phyloP scores from a whole-genome alignment of 805 yeast species.

The Metschnikowia dekortorum region DNA sequence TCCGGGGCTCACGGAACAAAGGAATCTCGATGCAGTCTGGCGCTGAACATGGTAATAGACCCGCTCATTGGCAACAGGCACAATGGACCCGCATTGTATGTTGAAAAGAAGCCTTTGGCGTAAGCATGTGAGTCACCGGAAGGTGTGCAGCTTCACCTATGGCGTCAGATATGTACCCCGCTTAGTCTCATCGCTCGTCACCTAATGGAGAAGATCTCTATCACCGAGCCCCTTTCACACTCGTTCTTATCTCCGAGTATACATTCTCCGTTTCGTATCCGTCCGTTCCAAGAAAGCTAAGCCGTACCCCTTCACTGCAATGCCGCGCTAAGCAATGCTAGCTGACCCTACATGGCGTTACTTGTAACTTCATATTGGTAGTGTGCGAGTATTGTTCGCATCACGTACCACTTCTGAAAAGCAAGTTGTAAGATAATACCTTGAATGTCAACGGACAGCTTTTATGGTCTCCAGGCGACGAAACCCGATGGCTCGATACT shows the following conservation, averaged over 20 bases:
- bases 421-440: not conserved
- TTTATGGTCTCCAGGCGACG: conserved; percentile 3
- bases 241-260: not conserved
- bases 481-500: conserved; percentile 3
- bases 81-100: not conserved
- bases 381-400: conserved; percentile 2
- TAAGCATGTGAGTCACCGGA: not conserved
- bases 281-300: too few relatives aligned
- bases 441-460: conserved; percentile 1
- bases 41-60: not conserved
- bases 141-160: not conserved
- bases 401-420: not conserved
- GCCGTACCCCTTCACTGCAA: not conserved
- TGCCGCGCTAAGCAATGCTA: not conserved
- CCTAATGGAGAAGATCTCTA: not conserved
- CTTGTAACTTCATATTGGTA: not conserved
- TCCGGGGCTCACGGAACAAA: conserved; percentile 3
- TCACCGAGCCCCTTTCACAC: not conserved
- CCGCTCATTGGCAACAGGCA: not conserved
- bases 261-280: not conserved
- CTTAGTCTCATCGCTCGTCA: not conserved
- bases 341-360: not conserved
- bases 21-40: not conserved
- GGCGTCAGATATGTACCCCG: too few relatives aligned
- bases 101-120: not conserved